A percentile compares a stretch with the other conserved stretches of the same genome.
These are phyloP conservation scores for Fusarium sororula DNA, from an alignment of 2,329 filamentous ascomycete species.

Conservation along the genomic window DNA sequence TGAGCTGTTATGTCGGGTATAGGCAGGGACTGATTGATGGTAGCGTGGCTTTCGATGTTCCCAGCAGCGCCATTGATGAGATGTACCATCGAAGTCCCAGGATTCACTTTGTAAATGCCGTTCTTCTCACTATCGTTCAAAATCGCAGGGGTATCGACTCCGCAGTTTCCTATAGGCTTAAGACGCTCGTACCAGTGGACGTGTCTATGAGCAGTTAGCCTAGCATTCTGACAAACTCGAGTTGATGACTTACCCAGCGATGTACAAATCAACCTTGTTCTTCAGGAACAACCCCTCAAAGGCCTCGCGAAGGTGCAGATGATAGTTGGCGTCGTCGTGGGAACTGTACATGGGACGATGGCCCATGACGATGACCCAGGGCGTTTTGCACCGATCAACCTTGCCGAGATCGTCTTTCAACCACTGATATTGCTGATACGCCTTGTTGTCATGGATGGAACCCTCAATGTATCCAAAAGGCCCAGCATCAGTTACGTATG, in stretches of 20 bases:
- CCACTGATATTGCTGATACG: neutral
- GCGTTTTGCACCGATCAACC: neutral
- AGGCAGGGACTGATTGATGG: fast-evolving
- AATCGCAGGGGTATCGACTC: neutral
- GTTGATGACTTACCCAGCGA: neutral
- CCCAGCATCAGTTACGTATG: neutral
- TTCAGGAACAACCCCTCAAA: neutral
- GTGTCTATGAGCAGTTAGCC: neutral
- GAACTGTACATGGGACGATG: slow-evolving; percentile 3
- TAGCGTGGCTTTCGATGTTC: neutral
- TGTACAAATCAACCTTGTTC: neutral
- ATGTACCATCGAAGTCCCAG: neutral
- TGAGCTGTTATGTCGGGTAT: neutral
- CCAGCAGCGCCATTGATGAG: neutral
- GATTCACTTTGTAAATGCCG: neutral
- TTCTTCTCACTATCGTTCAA: neutral
- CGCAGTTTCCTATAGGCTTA: neutral
- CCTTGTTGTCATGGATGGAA: neutral
- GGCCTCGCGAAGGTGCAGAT: neutral
- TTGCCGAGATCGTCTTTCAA: fast-evolving
- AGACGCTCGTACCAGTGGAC: slow-evolving; percentile 10
- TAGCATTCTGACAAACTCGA: fast-evolving
- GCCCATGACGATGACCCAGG: neutral
- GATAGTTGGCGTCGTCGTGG: neutral
- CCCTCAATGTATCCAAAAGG: neutral